These are phyloP conservation scores for Moesziomyces sp. DNA, from an alignment of 1,284 basidiomycete species.

Conservation along the genomic window DNA sequence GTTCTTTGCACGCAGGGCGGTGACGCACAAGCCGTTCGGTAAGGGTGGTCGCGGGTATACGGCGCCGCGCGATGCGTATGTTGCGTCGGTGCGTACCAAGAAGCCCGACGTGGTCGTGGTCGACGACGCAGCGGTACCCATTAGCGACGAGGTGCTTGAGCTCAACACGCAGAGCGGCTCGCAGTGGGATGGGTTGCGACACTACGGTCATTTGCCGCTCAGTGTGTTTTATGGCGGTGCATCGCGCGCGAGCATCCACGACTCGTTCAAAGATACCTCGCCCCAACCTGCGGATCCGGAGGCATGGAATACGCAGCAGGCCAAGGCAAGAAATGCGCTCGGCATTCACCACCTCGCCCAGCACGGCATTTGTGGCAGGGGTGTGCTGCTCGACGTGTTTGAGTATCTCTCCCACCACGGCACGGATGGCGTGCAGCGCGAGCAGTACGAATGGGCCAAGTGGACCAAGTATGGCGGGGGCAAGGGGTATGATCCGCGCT, in stretches of 20 bases:
- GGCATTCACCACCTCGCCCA: conserved; percentile 70
- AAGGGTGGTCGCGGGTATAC: conserved; percentile 37
- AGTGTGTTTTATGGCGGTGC: conserved; percentile 58
- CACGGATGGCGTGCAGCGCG: conserved; percentile 12
- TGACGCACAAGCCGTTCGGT: conserved; percentile 44
- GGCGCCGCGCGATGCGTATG: conserved; percentile 28
- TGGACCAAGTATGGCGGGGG: conserved; percentile 35
- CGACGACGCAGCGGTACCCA: conserved; percentile 26
- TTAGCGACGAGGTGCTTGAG: conserved; percentile 62
- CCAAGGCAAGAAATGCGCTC: conserved; percentile 30
- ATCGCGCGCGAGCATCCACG: conserved; percentile 43
- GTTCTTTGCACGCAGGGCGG: conserved; percentile 47
- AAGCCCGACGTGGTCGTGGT: conserved; percentile 21
- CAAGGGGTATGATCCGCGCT: conserved; percentile 73
- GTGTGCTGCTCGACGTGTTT: conserved; percentile 75
- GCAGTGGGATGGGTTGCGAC: conserved; percentile 76
- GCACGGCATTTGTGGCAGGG: conserved; percentile 79
- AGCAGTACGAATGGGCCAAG: conserved; percentile 13
- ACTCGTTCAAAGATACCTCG: conserved; percentile 26
- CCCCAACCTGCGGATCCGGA: conserved; percentile 32
- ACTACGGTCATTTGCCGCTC: conserved; percentile 59
- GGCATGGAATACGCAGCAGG: conserved; percentile 21
- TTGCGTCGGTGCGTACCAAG: conserved; percentile 15
- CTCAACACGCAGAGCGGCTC: conserved; percentile 80
- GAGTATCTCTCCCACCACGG: conserved; percentile 51